Percentiles rank a stretch among this genome's conserved stretches.
Conservation (phyloP, 768 basidiomycete genomes). For the Mycena floridula region DNA sequence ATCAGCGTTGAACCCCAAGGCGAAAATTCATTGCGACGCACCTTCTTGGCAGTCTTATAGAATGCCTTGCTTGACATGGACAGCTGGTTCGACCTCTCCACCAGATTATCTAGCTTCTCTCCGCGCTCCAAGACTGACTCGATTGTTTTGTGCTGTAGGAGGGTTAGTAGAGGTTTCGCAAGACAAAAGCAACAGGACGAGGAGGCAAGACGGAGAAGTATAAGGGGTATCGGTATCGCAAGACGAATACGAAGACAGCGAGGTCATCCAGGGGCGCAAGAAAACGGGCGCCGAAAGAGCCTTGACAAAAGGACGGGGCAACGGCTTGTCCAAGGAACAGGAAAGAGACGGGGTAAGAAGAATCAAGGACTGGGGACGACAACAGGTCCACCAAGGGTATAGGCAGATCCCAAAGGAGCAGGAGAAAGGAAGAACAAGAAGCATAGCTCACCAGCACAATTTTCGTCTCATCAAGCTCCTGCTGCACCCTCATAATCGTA, state of each 20-base stretch:
- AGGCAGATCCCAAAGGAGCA: neutral
- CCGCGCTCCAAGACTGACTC: conserved; percentile 94
- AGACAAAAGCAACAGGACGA: too few relatives aligned
- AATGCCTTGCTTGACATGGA: conserved; percentile 96
- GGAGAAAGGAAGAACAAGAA: neutral
- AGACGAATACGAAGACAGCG: too few relatives aligned
- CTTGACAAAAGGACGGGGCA: too few relatives aligned
- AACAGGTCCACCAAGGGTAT: neutral
- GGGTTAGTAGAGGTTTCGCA: neutral
- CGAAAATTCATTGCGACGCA: too few relatives aligned
- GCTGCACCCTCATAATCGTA: conserved; percentile 96
- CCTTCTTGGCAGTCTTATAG: conserved; percentile 99
- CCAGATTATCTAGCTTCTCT: conserved; percentile 93
- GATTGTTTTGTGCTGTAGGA: conserved; percentile 91
- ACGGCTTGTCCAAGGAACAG: neutral
- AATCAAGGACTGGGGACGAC: neutral
- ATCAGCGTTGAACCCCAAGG: too few relatives aligned
- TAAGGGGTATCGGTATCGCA: too few relatives aligned
- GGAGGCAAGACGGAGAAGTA: too few relatives aligned
- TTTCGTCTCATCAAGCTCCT: conserved; percentile 98
- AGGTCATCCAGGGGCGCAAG: too few relatives aligned
- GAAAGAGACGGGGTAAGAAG: neutral
- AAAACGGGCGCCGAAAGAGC: too few relatives aligned
- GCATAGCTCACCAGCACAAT: conserved; percentile 74
- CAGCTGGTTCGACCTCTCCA: conserved; percentile 86